phyloP scores from a whole-genome alignment of 1,139 yeast species.

The Yamadazyma mexicana region DNA sequence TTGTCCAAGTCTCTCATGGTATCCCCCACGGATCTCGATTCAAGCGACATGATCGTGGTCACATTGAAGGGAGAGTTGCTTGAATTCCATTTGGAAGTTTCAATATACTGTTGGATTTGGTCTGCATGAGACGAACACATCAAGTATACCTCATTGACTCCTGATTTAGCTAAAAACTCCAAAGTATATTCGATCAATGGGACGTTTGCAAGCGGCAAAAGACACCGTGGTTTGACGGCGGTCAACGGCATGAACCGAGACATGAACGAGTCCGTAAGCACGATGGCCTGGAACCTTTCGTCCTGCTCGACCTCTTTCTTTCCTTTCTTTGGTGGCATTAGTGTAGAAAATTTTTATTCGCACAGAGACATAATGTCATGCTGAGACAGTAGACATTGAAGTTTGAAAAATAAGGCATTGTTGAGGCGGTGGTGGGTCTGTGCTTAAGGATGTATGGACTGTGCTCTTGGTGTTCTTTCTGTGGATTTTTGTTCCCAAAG shows the following conservation, averaged over 20 bases:
- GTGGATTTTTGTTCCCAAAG: no score
- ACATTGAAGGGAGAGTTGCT: conserved; percentile 77
- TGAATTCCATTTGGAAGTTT: conserved; percentile 73
- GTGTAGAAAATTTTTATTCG: conserved; percentile 1
- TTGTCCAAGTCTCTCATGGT: conserved; percentile 95
- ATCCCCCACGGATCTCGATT: conserved; percentile 91
- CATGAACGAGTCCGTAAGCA: conserved; percentile 89
- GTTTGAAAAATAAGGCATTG: no score
- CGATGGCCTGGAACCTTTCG: conserved; percentile 87
- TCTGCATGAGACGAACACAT: conserved; percentile 92
- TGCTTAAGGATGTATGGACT: no score
- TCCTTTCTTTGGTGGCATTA: conserved; percentile 50
- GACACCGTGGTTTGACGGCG: conserved; percentile 79
- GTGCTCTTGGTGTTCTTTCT: no score
- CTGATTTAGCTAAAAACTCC: conserved; percentile 89
- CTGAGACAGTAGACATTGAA: neutral
- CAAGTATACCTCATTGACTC: conserved; percentile 84
- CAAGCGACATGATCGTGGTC: conserved; percentile 79
- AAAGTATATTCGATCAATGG: conserved; percentile 94
- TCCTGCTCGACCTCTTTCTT: conserved; percentile 62
- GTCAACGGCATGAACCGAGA: conserved; percentile 92
- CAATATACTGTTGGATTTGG: conserved; percentile 79
- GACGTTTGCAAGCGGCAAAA: conserved; percentile 86
- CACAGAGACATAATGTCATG: neutral
- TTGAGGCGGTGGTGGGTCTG: no score